Evolutionary conservation across 2,329 filamentous ascomycete species (phyloP).

Genomic region (Colletotrichum sp.): DNA sequence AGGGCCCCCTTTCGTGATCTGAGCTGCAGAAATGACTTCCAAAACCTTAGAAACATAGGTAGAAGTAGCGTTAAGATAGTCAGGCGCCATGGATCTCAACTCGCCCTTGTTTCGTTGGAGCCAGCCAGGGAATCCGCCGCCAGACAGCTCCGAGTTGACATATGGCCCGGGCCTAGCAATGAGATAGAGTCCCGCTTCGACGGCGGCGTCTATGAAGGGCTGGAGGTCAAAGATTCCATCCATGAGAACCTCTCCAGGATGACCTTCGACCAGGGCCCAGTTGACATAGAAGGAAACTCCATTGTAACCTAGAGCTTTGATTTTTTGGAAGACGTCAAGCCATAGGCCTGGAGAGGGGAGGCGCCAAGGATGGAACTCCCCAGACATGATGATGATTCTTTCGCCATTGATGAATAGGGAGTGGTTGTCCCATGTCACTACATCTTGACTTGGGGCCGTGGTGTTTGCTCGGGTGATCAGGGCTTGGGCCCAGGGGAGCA

Average conservation of each 20-base stretch:
- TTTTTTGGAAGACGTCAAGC: slow-evolving; percentile 76
- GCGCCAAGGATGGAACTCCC: slow-evolving; percentile 71
- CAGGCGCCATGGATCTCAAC: slow-evolving; percentile 60
- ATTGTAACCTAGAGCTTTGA: slow-evolving; percentile 75
- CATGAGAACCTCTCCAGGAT: slow-evolving; percentile 66
- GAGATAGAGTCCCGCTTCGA: slow-evolving; percentile 72
- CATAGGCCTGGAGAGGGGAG: slow-evolving; percentile 42
- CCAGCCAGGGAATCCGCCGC: slow-evolving; percentile 78
- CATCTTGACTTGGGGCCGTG: slow-evolving; percentile 26
- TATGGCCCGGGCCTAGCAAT: slow-evolving; percentile 70
- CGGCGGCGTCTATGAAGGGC: slow-evolving; percentile 73
- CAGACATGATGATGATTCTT: slow-evolving; percentile 72
- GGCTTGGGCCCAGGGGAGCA: background rate
- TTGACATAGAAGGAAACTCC: slow-evolving; percentile 74
- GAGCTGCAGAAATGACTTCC: slow-evolving; percentile 66
- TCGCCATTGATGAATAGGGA: slow-evolving; percentile 74
- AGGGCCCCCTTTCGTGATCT: slow-evolving; percentile 77
- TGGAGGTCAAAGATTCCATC: slow-evolving; percentile 72
- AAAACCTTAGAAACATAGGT: slow-evolving; percentile 53
- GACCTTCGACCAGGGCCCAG: slow-evolving; percentile 74
- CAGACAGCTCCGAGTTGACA: slow-evolving; percentile 72
- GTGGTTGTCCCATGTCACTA: slow-evolving; percentile 73
- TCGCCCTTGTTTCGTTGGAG: slow-evolving; percentile 64
- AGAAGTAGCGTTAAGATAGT: slow-evolving; percentile 65
- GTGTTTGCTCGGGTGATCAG: background rate